Percentiles rank a stretch among this genome's conserved stretches.
These are phyloP conservation scores for Trichoderma polysporum DNA, from an alignment of 2,329 filamentous ascomycete genomes.

Conservation along the genomic window DNA sequence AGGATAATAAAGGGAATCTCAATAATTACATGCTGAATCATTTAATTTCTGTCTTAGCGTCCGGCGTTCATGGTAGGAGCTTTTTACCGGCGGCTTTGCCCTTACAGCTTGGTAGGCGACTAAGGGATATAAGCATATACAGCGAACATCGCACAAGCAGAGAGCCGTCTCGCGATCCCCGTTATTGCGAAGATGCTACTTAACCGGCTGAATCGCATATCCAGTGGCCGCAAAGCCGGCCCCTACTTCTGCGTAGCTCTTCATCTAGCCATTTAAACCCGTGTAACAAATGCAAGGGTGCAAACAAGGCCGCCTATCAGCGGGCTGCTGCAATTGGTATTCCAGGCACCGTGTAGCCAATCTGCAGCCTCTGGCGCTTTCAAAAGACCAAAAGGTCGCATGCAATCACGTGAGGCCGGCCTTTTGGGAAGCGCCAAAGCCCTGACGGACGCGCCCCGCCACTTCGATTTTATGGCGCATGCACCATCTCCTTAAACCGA, in stretches of 20 bases:
- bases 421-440: neutral
- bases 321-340: neutral
- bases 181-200: neutral
- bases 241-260: neutral
- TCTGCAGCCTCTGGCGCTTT: neutral
- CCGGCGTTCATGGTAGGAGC: neutral
- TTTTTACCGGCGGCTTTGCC: neutral
- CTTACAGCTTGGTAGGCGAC: neutral
- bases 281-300: neutral
- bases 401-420: conserved; percentile 5
- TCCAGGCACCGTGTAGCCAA: conserved; percentile 2
- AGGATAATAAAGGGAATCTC: neutral
- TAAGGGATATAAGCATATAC: conserved; percentile 10
- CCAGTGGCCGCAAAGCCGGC: neutral
- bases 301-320: conserved; percentile 6
- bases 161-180: neutral
- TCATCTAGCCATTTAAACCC: neutral
- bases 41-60: neutral
- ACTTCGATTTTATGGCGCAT: conserved; percentile 28
- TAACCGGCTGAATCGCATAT: neutral
- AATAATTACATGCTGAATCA: neutral
- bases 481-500: conserved; percentile 37
- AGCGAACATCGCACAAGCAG: neutral
- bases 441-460: conserved; percentile 29
- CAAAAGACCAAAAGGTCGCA: neutral